phyloP scores from a whole-genome alignment of 139 green algal species.

The Zygnema circumcarinatum region DNA sequence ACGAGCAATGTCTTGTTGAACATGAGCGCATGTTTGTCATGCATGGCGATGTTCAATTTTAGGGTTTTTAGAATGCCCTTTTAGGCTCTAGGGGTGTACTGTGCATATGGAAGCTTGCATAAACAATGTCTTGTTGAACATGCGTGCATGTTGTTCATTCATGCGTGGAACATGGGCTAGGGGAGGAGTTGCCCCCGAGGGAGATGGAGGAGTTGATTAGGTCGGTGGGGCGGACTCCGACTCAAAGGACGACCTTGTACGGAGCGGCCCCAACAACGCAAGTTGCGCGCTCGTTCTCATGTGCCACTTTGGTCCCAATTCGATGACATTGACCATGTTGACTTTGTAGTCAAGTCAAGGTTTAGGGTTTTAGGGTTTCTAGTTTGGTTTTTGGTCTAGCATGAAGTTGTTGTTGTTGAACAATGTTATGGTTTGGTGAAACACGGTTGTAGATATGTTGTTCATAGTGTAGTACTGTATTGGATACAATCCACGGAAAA shows the following conservation, averaged over 20 bases:
- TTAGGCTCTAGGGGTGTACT: too few relatives aligned
- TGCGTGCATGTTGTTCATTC: neutral
- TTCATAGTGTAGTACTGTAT: too few relatives aligned
- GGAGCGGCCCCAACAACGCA: slow-evolving; percentile 27
- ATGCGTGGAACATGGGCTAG: neutral
- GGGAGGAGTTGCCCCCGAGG: slow-evolving; percentile 72
- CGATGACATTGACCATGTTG: neutral
- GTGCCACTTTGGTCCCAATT: neutral
- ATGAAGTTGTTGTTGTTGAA: too few relatives aligned
- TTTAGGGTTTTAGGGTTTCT: neutral
- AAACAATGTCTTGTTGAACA: neutral
- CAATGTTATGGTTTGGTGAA: too few relatives aligned
- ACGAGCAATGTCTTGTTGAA: neutral
- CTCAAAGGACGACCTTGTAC: slow-evolving; percentile 84
- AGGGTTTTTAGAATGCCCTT: neutral
- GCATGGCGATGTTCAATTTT: too few relatives aligned
- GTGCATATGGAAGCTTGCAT: too few relatives aligned
- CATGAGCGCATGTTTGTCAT: too few relatives aligned
- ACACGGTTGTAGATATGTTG: too few relatives aligned
- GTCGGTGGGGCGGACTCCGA: slow-evolving; percentile 64
- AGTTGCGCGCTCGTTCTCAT: neutral
- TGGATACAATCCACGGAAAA: too few relatives aligned
- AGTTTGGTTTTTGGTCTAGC: too few relatives aligned
- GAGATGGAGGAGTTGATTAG: slow-evolving; percentile 80
- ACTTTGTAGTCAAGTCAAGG: neutral